phyloP scores from a whole-genome alignment of 805 yeast genomes.

The Ogataea allantospora region DNA sequence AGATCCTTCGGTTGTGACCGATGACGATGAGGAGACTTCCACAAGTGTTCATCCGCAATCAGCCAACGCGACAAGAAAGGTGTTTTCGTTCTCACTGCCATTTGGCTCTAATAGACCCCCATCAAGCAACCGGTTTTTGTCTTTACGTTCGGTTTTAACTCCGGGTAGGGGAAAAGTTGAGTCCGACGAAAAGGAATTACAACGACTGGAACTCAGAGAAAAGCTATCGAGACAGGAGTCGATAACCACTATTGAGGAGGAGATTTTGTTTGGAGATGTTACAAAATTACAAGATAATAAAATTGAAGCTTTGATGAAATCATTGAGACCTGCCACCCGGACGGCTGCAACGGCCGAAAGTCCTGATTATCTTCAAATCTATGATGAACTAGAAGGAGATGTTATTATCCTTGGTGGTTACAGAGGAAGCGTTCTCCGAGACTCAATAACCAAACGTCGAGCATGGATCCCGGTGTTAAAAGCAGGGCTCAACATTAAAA shows the following conservation, averaged over 20 bases:
- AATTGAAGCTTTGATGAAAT: constrained; percentile 64
- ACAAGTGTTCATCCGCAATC: constrained; percentile 26
- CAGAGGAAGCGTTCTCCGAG: constrained; percentile 77
- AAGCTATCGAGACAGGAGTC: constrained; percentile 54
- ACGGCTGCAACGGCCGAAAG: constrained; percentile 24
- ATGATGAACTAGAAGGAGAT: constrained; percentile 69
- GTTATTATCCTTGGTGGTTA: constrained; percentile 84
- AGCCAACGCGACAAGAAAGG: constrained; percentile 28
- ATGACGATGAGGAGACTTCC: constrained; percentile 8
- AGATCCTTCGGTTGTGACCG: constrained; percentile 27
- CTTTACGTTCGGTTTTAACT: constrained; percentile 13
- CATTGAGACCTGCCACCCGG: constrained; percentile 39
- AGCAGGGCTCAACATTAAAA: constrained; percentile 76
- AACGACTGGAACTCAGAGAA: constrained; percentile 36
- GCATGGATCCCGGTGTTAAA: constrained; percentile 82
- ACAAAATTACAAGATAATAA: constrained; percentile 66
- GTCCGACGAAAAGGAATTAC: constrained; percentile 26
- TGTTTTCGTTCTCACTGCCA: constrained; percentile 59
- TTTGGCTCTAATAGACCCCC: constrained; percentile 42
- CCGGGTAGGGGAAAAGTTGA: constrained; percentile 8
- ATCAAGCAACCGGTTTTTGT: constrained; percentile 15
- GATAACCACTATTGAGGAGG: constrained; percentile 63
- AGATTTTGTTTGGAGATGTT: constrained; percentile 48
- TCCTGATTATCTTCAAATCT: constrained; percentile 44
- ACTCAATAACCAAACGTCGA: constrained; percentile 57